A percentile compares a stretch with the other conserved stretches of the same genome.
phyloP scores from a whole-genome alignment of 306 rosid genomes.

The Parietaria judaica region DNA sequence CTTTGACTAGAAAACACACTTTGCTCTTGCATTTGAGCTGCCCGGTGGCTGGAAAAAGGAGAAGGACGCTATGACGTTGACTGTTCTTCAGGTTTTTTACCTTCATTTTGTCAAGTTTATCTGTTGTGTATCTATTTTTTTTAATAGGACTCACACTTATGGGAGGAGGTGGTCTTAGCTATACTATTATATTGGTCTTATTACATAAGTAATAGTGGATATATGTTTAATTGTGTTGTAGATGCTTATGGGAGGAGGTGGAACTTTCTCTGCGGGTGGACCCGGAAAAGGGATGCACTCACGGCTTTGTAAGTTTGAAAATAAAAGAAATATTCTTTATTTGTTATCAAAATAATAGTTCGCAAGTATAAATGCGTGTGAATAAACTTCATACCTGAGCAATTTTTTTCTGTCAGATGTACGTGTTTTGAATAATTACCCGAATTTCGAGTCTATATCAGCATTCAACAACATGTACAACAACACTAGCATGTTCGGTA shows the following conservation, averaged over 20 bases:
- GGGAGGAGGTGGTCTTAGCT: constrained; percentile 99
- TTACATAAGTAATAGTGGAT: too few species aligned
- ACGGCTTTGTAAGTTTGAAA: constrained; percentile 59
- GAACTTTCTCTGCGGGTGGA: constrained; percentile 93
- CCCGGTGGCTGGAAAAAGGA: constrained; percentile 96
- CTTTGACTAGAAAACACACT: constrained; percentile 53
- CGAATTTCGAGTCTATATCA: constrained; percentile 70
- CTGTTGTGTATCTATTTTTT: constrained; percentile 11
- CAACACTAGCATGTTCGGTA: constrained; percentile 76
- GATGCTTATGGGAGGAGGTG: constrained; percentile 98
- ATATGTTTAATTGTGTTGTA: constrained; percentile 16
- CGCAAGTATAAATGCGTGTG: too few species aligned
- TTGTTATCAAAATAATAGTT: too few species aligned
- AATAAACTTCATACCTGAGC: too few species aligned
- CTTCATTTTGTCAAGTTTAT: constrained; percentile 9
- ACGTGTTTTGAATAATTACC: constrained; percentile 72
- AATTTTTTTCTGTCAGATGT: constrained; percentile 36
- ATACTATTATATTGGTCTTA: too few species aligned
- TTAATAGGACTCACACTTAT: constrained; percentile 53
- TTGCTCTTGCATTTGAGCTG: constrained; percentile 96
- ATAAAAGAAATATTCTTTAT: too few species aligned
- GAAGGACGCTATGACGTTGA: constrained; percentile 76
- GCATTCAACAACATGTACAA: constrained; percentile 96
- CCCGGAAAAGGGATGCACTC: constrained; percentile 99
- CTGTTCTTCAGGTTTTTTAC: constrained; percentile 77